Evolutionary conservation across 2,329 filamentous ascomycete species (phyloP), one percentile per base, ranked within the genome.

Genomic region (Cordyceps javanica): DNA sequence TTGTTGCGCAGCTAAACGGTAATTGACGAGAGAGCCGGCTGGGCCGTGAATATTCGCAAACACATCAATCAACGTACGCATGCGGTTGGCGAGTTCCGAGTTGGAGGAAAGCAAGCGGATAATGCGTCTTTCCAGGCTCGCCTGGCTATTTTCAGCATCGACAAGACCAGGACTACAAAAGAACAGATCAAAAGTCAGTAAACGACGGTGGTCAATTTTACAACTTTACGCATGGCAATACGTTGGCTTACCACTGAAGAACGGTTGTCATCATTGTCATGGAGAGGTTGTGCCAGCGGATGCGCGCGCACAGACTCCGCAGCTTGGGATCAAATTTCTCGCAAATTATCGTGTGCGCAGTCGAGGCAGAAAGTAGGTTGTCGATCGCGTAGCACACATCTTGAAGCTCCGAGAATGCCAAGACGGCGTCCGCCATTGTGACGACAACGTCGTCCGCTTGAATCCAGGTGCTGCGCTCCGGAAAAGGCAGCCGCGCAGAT

Each of bases 251-350:
- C 71, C 71, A 73, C 62, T 73, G 72, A 21, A 73, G 62, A 42
- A 73, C 70, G 5, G 70, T 73, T 65, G 70, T 71, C 66, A 73
- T 71, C 66, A 73, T 70, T 16, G 69, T 70, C 62, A 73, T 71
- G n/a, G 70, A 72, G 21, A 73, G 62, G 48, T 70, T 71, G 62
- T 72, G 71, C 69, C 69, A 73, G 30, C 68, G 66, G 9, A 73
- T 66, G 6, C 71, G 64, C 2, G 68, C 65, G 48, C 67, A 72
- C 5, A 73, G 61, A 6, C 59, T 65, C 28, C 70, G 62, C 30
- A 62, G 61, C 61, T 67, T 66, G 11, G 34, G 57, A 5, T 59
- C 57, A 19, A 55, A 59, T 21, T 59, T 50, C 23, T 56, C 38
- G 57, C 55, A 61, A 46, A 64, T 58, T 11, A 51, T 52, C 11